Evolutionary conservation across 2,329 filamentous ascomycete genomes (phyloP).

Genomic region (Arachnomyces sp.): DNA sequence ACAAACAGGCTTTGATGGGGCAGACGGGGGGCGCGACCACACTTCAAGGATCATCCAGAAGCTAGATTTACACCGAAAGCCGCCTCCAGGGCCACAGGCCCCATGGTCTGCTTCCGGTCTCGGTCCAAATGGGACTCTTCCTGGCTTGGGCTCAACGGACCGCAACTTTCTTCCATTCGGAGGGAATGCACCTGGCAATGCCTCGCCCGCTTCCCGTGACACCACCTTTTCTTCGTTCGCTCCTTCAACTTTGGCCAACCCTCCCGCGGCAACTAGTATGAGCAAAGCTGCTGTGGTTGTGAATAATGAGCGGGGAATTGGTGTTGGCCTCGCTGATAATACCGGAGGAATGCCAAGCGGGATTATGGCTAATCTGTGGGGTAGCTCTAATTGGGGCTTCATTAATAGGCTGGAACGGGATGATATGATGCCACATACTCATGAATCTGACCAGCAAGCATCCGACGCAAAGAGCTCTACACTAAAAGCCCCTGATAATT

Average conservation of each 20-base stretch:
- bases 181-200: constrained; percentile 32
- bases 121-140: constrained; percentile 58
- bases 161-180: constrained; percentile 67
- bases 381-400: constrained; percentile 71
- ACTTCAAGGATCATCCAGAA: constrained; percentile 86
- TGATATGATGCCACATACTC: constrained; percentile 33
- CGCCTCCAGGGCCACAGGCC: constrained; percentile 47
- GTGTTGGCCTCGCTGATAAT: constrained; percentile 51
- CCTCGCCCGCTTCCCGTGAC: constrained; percentile 30
- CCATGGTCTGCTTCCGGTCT: constrained; percentile 34
- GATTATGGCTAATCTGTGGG: constrained; percentile 90
- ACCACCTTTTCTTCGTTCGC: constrained; percentile 59
- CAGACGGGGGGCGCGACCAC: constrained; percentile 69
- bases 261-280: constrained; percentile 74
- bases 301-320: constrained; percentile 65
- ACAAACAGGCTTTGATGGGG: constrained; percentile 46
- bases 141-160: constrained; percentile 75
- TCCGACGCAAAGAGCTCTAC: constrained; percentile 7
- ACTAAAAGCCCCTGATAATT: constrained; percentile 14
- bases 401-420: constrained; percentile 54
- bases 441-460: constrained; percentile 14
- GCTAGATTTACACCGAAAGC: constrained; percentile 78
- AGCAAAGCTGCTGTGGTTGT: constrained; percentile 78
- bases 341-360: constrained; percentile 70
- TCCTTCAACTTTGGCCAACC: constrained; percentile 71